These are phyloP conservation scores for Poteriospumella lacustris DNA, from an alignment of 108 stramenopile genomes.

Conservation along the genomic window DNA sequence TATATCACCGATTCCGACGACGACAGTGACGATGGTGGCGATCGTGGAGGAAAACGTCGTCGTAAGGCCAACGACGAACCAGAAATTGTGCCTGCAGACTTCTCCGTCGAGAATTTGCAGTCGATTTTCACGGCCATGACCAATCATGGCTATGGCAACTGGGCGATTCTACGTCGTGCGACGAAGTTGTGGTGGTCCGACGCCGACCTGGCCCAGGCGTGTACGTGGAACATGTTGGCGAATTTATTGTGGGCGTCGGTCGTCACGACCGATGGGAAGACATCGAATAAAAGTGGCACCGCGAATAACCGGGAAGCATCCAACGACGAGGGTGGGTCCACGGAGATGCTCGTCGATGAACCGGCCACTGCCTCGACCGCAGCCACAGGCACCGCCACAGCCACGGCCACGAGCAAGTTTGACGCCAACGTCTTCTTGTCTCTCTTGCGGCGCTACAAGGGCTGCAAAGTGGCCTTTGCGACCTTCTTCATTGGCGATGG, in stretches of 20 bases:
- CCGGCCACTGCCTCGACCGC: not conserved
- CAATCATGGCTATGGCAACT: not conserved
- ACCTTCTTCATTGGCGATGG: too few species aligned
- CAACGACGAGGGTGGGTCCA: not conserved
- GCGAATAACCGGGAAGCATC: not conserved
- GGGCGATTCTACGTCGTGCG: not conserved
- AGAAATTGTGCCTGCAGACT: not conserved
- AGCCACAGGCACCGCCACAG: not conserved
- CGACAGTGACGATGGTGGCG: not conserved
- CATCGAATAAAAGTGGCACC: not conserved
- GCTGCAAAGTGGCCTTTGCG: too few species aligned
- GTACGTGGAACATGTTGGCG: not conserved
- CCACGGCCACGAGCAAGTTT: not conserved
- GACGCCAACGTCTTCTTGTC: too few species aligned
- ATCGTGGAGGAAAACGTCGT: not conserved
- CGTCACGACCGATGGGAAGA: not conserved
- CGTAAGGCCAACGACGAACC: slow-evolving; percentile 5
- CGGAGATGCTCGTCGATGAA: not conserved
- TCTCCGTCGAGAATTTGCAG: not conserved
- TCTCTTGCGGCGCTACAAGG: too few species aligned
- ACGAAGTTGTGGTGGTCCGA: not conserved
- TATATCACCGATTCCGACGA: not conserved
- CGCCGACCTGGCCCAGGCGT: not conserved
- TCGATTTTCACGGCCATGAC: not conserved
- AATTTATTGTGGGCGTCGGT: not conserved